Conservation (phyloP, 2,329 filamentous ascomycete species). For the Verticillium tricorpus region DNA sequence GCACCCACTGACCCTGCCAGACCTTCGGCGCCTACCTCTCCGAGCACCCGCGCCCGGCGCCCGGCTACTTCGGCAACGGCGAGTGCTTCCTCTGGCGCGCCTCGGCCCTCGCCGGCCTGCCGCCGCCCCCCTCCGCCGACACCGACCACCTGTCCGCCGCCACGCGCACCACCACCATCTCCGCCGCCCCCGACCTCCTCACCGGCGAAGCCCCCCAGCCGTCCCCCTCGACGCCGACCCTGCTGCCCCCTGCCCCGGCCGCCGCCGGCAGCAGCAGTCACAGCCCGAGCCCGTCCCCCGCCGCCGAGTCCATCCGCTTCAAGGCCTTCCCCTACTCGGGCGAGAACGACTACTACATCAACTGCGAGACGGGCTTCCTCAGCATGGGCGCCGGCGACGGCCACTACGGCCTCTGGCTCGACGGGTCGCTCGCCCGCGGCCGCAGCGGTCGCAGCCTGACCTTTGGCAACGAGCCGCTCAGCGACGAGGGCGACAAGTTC, state of each 20-base stretch:
- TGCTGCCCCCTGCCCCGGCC: too few relatives aligned
- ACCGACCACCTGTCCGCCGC: constrained; percentile 34
- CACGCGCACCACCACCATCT: constrained; percentile 35
- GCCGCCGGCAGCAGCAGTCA: constrained; percentile 11
- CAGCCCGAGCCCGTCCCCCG: constrained; percentile 28
- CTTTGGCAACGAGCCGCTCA: constrained; percentile 91
- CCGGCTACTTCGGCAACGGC: constrained; percentile 91
- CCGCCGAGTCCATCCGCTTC: constrained; percentile 78
- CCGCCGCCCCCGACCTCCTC: constrained; percentile 16
- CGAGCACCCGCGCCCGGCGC: constrained; percentile 73
- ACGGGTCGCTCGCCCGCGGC: constrained; percentile 78
- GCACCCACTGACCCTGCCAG: constrained; percentile 26
- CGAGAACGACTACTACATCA: constrained; percentile 93
- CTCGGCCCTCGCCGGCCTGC: constrained; percentile 50
- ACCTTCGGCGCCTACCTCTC: constrained; percentile 93
- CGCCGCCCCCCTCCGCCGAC: constrained; percentile 47
- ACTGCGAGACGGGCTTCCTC: constrained; percentile 80
- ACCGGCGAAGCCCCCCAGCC: neutral
- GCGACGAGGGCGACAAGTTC: constrained; percentile 90
- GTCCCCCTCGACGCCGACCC: constrained; percentile 2
- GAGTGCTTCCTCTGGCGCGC: constrained; percentile 78
- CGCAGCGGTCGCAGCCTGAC: constrained; percentile 82
- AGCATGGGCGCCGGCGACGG: constrained; percentile 86
- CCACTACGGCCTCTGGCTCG: constrained; percentile 89
- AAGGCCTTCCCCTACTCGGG: constrained; percentile 97